Evolutionary conservation across 2,329 filamentous ascomycete genomes (phyloP).

Genomic region (Ophiosphaerella herpotricha): DNA sequence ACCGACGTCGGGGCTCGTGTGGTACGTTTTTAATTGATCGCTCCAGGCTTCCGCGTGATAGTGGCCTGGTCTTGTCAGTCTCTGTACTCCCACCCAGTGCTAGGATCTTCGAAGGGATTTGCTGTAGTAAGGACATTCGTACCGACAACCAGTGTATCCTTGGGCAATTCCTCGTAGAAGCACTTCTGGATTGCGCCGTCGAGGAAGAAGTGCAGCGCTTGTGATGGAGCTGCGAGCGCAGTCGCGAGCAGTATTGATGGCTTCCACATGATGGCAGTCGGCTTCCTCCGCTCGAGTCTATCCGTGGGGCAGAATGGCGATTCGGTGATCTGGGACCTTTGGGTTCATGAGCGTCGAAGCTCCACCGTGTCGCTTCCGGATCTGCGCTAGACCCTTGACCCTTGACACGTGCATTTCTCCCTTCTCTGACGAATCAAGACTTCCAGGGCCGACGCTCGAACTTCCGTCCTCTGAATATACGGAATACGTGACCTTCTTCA

Average conservation of each 20-base stretch:
- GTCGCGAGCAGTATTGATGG: conserved; percentile 68
- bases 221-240: conserved; percentile 63
- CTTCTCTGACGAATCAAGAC: conserved; percentile 4
- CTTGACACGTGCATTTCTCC: conserved; percentile 19
- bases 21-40: conserved; percentile 69
- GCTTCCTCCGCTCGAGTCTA: conserved; percentile 24
- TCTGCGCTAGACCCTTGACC: conserved; percentile 13
- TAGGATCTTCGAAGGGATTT: neutral
- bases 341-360: conserved; percentile 29
- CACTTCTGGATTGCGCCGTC: conserved; percentile 86
- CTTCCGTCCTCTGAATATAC: neutral
- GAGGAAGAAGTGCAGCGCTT: conserved; percentile 94
- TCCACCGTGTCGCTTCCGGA: conserved; percentile 31
- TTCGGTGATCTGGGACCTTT: conserved; percentile 25
- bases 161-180: conserved; percentile 97
- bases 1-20: conserved; percentile 73
- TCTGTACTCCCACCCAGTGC: neutral
- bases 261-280: conserved; percentile 38
- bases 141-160: conserved; percentile 95
- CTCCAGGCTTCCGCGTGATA: conserved; percentile 87
- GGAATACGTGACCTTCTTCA: too few relatives aligned
- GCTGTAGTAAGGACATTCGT: conserved; percentile 34
- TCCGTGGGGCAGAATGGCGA: conserved; percentile 22
- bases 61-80: conserved; percentile 61
- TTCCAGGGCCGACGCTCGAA: neutral